These are phyloP conservation scores for Panicum miliaceum DNA, from an alignment of 176 grass and related monocot species.

Conservation along the genomic window DNA sequence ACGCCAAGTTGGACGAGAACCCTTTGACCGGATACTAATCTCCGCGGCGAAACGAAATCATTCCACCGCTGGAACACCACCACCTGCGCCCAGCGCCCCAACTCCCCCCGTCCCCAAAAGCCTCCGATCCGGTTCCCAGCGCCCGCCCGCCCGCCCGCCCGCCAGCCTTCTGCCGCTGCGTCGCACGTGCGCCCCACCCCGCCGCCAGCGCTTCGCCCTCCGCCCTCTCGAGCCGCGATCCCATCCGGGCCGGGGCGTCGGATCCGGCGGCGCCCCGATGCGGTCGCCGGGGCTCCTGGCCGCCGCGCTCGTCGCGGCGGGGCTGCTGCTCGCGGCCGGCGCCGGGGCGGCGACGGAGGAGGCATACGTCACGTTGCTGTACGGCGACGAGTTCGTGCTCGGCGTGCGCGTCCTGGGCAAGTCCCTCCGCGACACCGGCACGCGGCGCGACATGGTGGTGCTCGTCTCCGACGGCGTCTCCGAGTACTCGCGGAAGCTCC, in stretches of 20 bases:
- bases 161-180: background rate
- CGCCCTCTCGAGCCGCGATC: slow-evolving; percentile 7
- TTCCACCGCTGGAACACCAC: background rate
- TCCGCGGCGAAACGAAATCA: background rate
- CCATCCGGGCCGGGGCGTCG: slow-evolving; percentile 14
- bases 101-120: background rate
- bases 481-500: slow-evolving; percentile 67
- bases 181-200: slow-evolving; percentile 18
- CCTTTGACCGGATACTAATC: slow-evolving; percentile 36
- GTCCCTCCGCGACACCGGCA: slow-evolving; percentile 80
- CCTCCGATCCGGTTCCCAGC: slow-evolving; percentile 25
- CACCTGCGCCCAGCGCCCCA: background rate
- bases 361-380: slow-evolving; percentile 88
- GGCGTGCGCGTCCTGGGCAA: slow-evolving; percentile 92
- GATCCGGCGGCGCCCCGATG: slow-evolving; percentile 38
- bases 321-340: slow-evolving; percentile 32
- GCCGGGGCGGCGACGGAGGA: slow-evolving; percentile 57
- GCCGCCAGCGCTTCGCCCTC: background rate
- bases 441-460: slow-evolving; percentile 76
- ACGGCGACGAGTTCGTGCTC: slow-evolving; percentile 93
- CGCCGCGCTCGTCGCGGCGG: slow-evolving; percentile 27
- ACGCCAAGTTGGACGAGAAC: slow-evolving; percentile 31
- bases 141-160: background rate
- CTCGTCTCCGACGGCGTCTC: slow-evolving; percentile 96
- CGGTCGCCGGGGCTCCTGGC: slow-evolving; percentile 37